Evolutionary conservation across 1,284 basidiomycete species (phyloP).

Genomic region (Boletellus deceptivus): DNA sequence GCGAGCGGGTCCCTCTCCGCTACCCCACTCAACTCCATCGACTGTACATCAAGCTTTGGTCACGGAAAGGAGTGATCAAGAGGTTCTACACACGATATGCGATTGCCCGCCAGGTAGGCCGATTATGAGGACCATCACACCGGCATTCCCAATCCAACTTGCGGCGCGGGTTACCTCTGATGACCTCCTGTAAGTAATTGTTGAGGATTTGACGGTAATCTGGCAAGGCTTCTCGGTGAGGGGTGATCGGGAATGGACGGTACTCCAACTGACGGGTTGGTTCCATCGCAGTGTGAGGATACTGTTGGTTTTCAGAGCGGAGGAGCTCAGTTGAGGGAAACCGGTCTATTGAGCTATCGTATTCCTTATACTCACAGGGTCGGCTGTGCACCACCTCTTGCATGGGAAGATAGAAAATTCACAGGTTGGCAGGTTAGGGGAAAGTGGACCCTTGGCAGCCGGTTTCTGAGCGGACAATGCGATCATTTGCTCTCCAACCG

Average conservation of each 20-base stretch:
- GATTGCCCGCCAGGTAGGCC: slow-evolving; percentile 27
- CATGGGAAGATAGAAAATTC: slow-evolving; percentile 4
- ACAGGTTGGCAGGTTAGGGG: slow-evolving; percentile 27
- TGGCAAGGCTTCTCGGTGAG: slow-evolving; percentile 9
- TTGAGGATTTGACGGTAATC: slow-evolving; percentile 26
- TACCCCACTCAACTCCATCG: slow-evolving; percentile 29
- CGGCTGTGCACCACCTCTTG: slow-evolving; percentile 13
- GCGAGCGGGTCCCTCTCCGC: slow-evolving; percentile 20
- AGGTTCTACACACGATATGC: slow-evolving; percentile 22
- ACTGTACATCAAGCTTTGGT: slow-evolving; percentile 18
- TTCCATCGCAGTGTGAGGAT: slow-evolving; percentile 9
- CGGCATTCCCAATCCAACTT: slow-evolving; percentile 24
- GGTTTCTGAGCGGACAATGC: slow-evolving; percentile 1
- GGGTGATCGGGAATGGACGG: neutral
- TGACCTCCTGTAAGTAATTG: slow-evolving; percentile 21
- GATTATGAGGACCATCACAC: slow-evolving; percentile 20
- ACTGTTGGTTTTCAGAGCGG: neutral
- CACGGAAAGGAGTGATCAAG: neutral
- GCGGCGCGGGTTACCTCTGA: slow-evolving; percentile 15
- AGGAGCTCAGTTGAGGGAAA: neutral
- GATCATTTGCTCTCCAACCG: neutral
- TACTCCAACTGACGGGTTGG: slow-evolving; percentile 9
- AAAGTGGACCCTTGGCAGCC: slow-evolving; percentile 1
- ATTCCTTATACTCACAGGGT: slow-evolving; percentile 18
- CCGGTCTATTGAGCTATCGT: neutral